A percentile compares a stretch with the other conserved stretches of the same genome.
Conservation (phyloP, 192 early-diverging fungal species). For the Oehlia diaphana region DNA sequence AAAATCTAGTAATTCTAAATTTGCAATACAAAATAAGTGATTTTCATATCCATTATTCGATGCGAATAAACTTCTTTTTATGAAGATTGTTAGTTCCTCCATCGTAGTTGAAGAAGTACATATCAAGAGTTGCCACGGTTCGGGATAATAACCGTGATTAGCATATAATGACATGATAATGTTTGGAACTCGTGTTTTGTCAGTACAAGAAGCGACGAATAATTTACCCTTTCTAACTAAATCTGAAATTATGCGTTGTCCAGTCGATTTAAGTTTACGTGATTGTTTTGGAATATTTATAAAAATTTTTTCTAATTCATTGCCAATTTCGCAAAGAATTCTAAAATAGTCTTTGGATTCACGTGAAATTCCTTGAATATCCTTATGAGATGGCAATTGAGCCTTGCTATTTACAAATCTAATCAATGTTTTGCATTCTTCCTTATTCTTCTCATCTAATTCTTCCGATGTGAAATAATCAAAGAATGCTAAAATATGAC, state of each 20-base stretch:
- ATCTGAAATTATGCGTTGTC: constrained; percentile 6
- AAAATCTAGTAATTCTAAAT: constrained; percentile 24
- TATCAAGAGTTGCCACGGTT: constrained; percentile 30
- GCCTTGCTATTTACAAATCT: background rate
- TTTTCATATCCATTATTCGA: constrained; percentile 18
- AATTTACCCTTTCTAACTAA: constrained; percentile 22
- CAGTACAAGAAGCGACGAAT: constrained; percentile 28
- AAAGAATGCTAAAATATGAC: constrained; percentile 28
- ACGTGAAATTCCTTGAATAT: constrained; percentile 4
- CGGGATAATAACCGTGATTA: constrained; percentile 21
- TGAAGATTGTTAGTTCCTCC: constrained; percentile 22
- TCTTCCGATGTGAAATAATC: constrained; percentile 22
- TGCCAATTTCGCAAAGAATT: constrained; percentile 6
- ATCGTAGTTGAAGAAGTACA: constrained; percentile 25
- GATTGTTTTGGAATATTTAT: background rate
- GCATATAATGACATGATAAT: constrained; percentile 28
- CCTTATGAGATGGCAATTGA: background rate
- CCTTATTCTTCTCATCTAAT: background rate
- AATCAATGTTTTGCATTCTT: background rate
- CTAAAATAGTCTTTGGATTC: background rate
- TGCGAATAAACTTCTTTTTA: constrained; percentile 30
- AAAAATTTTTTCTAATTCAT: background rate
- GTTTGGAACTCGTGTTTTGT: constrained; percentile 17
- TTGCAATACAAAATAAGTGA: constrained; percentile 30
- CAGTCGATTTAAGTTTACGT: background rate